Evolutionary conservation across 306 rosid species (phyloP), one percentile per base, ranked within the genome.

Genomic region (Inga laurina): DNA sequence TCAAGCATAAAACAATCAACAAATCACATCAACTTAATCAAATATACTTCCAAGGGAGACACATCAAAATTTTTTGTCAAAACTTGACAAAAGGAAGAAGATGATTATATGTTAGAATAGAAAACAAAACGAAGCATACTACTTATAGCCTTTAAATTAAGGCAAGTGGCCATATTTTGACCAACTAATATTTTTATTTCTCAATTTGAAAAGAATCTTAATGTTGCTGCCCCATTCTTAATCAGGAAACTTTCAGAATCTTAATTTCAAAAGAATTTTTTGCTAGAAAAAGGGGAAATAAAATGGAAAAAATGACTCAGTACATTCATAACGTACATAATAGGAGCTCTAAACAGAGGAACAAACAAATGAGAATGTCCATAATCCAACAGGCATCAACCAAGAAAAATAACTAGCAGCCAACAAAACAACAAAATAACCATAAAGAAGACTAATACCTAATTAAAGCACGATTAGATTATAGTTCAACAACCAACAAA

Each of bases 1-100:
- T 88, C 88, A 92, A 85, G 79, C 78, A 85, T 72, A 64, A 83
- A 87, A 85, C 90, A 88, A 86, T 75, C 77, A 86, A 77, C 74
- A 35, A 85, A 89, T 91, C 93, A 90, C 93, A 89, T 93, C 97
- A 91, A 83, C 85, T 87, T 84, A 81, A 87, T 86, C 83, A 80
- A 46, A 79, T 85, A 84, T 82, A 91, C 82, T 79, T 43, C 70
- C 16, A 43, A 52, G 82, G 86, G 76, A 76, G 81, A 82, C 88
- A 78, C 83, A 85, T 88, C 81, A 74, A 83, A 83, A 87, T 86
- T 82, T 83, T 46, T n/a, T 61, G 78, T 83, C 83, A 27, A 74
- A 12, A 76, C 52, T 75, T 78, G 32, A 84, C 81, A 74, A 79
- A 72, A 69, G 68, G 79, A 81, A 75, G 84, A 75, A 61, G 44